Evolutionary conservation across 1,284 basidiomycete species (phyloP).

Genomic region (Ganoderma multipileum): DNA sequence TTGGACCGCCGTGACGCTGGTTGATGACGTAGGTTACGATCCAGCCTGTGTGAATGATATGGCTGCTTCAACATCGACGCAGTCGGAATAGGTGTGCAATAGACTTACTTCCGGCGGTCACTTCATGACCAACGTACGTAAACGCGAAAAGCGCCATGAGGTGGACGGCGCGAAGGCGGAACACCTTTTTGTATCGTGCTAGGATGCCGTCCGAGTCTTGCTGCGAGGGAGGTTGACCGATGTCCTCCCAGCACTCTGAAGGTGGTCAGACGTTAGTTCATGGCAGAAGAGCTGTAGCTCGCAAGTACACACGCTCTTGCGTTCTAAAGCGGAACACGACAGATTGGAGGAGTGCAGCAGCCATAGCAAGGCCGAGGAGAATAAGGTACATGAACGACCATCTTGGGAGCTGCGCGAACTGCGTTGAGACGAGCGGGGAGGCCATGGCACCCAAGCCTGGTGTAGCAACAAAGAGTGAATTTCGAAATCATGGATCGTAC

Average conservation of each 20-base stretch:
- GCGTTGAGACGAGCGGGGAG: conserved; percentile 66
- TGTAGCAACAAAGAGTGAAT: neutral
- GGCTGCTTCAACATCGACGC: neutral
- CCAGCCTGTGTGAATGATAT: conserved; percentile 46
- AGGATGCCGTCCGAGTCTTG: conserved; percentile 27
- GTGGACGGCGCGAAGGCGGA: conserved; percentile 45
- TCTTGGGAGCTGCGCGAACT: conserved; percentile 55
- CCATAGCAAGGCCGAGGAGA: conserved; percentile 58
- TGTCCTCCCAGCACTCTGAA: conserved; percentile 40
- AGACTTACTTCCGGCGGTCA: conserved; percentile 49
- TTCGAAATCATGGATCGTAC: neutral
- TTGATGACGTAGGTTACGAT: conserved; percentile 56
- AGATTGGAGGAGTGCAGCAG: conserved; percentile 52
- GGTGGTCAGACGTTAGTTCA: neutral
- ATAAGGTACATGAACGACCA: conserved; percentile 72
- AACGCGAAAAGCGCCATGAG: conserved; percentile 50
- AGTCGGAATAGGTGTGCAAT: neutral
- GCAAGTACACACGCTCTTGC: conserved; percentile 53
- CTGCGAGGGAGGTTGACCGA: conserved; percentile 37
- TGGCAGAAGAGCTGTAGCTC: neutral
- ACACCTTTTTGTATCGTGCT: conserved; percentile 46
- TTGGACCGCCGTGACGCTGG: conserved; percentile 50
- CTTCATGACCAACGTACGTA: conserved; percentile 53
- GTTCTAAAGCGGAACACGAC: conserved; percentile 58
- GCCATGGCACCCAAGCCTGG: conserved; percentile 63